Evolutionary conservation across 139 green algal species (phyloP).

Genomic region (Ettlia oleoabundans): DNA sequence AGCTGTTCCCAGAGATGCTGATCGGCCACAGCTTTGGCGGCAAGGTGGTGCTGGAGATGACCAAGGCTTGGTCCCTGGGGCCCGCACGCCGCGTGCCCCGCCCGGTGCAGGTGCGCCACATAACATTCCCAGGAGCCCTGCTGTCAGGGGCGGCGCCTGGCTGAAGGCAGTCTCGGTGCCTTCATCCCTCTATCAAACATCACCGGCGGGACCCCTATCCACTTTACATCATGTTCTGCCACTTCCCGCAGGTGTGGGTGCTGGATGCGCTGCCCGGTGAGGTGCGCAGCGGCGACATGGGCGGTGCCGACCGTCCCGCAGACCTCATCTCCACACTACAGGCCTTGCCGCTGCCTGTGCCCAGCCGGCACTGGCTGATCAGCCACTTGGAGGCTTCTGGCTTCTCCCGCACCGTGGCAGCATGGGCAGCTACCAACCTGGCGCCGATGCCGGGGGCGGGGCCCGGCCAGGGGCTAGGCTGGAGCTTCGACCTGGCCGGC

Average conservation of each 20-base stretch:
- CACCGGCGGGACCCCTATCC: too few relatives aligned
- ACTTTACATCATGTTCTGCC: too few relatives aligned
- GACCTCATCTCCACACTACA: slow-evolving; percentile 80
- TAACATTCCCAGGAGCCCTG: too few relatives aligned
- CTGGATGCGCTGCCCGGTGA: slow-evolving; percentile 89
- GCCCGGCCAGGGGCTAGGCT: slow-evolving; percentile 60
- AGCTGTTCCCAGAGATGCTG: slow-evolving; percentile 88
- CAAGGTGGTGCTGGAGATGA: slow-evolving; percentile 94
- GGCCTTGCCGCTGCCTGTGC: slow-evolving; percentile 68
- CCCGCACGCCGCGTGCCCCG: slow-evolving; percentile 63
- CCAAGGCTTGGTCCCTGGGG: slow-evolving; percentile 76
- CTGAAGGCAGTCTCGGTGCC: too few relatives aligned
- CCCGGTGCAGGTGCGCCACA: slow-evolving; percentile 88
- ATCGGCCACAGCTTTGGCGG: slow-evolving; percentile 94
- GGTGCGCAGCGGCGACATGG: slow-evolving; percentile 62
- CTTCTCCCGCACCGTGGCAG: slow-evolving; percentile 60
- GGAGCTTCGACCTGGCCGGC: slow-evolving; percentile 90
- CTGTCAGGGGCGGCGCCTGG: too few relatives aligned
- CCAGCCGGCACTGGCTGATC: slow-evolving; percentile 62
- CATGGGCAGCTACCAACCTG: slow-evolving; percentile 92
- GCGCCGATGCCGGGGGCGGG: slow-evolving; percentile 39
- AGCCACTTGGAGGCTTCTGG: slow-evolving; percentile 34
- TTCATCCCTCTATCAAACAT: too few relatives aligned
- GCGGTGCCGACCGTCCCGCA: slow-evolving; percentile 74
- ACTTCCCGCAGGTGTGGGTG: too few relatives aligned